phyloP scores from a whole-genome alignment of 2,329 filamentous ascomycete genomes.

The Penicillium fuscoglaucum region DNA sequence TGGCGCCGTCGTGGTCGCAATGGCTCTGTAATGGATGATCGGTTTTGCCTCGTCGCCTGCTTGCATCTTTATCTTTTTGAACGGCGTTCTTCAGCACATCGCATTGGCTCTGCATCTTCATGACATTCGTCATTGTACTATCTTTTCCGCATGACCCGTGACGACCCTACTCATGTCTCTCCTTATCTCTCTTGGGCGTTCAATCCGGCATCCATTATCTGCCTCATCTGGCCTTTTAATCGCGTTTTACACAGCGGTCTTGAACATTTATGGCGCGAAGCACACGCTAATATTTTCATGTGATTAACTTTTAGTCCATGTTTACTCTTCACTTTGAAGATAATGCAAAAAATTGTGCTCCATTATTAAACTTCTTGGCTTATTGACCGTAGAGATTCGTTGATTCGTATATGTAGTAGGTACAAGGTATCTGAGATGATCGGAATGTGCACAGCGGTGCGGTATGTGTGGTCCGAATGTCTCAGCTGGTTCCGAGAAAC shows the following conservation, averaged over 20 bases:
- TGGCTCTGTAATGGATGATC: conserved; percentile 34
- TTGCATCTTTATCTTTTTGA: conserved; percentile 1
- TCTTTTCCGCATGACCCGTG: conserved; percentile 19
- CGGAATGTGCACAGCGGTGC: conserved; percentile 3
- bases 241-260: not conserved
- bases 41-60: not conserved
- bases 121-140: conserved; percentile 23
- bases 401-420: not conserved
- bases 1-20: conserved; percentile 42
- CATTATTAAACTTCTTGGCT: not conserved
- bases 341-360: conserved; percentile 7
- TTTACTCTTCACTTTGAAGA: conserved; percentile 3
- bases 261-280: conserved; percentile 7
- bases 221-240: not conserved
- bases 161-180: conserved; percentile 24
- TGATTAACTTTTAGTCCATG: conserved; percentile 14
- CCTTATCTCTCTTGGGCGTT: conserved; percentile 16
- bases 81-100: conserved; percentile 11
- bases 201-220: not conserved
- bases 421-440: conserved; percentile 1
- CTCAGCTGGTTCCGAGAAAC: not conserved
- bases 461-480: not conserved
- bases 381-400: not conserved
- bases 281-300: conserved; percentile 9
- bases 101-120: conserved; percentile 18